Evolutionary conservation across 2,329 filamentous ascomycete species (phyloP).

Genomic region (Sarocladiaceae sp.): DNA sequence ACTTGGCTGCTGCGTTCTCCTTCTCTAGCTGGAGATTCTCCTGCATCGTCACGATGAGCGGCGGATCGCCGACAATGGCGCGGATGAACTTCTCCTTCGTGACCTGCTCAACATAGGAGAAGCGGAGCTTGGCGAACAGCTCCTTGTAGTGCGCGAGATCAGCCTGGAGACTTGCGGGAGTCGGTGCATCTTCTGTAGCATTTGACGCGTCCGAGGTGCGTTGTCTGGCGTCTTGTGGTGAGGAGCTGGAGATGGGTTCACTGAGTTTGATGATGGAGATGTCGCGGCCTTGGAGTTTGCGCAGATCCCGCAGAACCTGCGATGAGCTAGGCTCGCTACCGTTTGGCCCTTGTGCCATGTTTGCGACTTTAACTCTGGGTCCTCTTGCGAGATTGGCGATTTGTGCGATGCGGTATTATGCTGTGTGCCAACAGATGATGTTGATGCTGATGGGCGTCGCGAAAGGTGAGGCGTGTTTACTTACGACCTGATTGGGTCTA

Average conservation of each 20-base stretch:
- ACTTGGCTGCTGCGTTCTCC: slow-evolving; percentile 64
- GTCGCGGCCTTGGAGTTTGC: slow-evolving; percentile 52
- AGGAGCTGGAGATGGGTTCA: slow-evolving; percentile 60
- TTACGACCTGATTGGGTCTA: slow-evolving; percentile 24
- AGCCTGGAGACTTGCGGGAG: slow-evolving; percentile 70
- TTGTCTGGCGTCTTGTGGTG: slow-evolving; percentile 23
- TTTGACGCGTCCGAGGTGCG: slow-evolving; percentile 68
- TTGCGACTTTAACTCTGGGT: slow-evolving; percentile 11
- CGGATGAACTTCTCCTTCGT: slow-evolving; percentile 98
- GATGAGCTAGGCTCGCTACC: slow-evolving; percentile 12
- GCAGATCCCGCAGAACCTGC: slow-evolving; percentile 41
- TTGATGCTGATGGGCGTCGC: slow-evolving; percentile 10
- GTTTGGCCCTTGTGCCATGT: slow-evolving; percentile 3
- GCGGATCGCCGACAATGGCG: slow-evolving; percentile 84
- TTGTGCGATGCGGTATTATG: not conserved
- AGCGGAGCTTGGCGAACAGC: slow-evolving; percentile 90
- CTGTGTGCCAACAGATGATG: too few relatives aligned
- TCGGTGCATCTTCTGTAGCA: slow-evolving; percentile 57
- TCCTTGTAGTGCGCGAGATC: slow-evolving; percentile 90
- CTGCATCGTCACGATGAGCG: slow-evolving; percentile 71
- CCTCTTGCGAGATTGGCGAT: slow-evolving; percentile 21
- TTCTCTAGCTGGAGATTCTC: slow-evolving; percentile 76
- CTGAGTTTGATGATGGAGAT: slow-evolving; percentile 72
- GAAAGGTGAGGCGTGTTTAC: slow-evolving; percentile 30
- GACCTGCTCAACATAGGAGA: slow-evolving; percentile 96